These are phyloP conservation scores for Calonectria montana DNA, from an alignment of 2,329 filamentous ascomycete genomes.

Conservation along the genomic window DNA sequence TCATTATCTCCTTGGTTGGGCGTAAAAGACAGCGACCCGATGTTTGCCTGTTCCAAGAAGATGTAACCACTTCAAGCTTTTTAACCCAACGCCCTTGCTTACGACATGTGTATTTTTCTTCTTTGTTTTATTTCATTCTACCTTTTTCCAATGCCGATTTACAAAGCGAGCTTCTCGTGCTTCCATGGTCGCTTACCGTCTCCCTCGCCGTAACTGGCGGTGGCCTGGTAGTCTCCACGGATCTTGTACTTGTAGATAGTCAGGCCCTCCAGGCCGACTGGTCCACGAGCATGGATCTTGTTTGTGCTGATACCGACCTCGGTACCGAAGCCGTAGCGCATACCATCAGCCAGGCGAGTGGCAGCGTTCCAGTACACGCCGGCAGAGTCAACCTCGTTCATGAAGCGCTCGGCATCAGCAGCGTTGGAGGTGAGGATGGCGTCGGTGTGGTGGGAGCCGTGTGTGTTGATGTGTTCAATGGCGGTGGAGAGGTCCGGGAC, in stretches of 20 bases:
- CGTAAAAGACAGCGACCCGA: neutral
- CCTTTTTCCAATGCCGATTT: conserved; percentile 2
- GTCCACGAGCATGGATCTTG: conserved; percentile 95
- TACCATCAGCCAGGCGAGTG: conserved; percentile 93
- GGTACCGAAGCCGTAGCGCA: conserved; percentile 97
- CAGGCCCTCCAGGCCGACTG: conserved; percentile 92
- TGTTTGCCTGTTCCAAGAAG: conserved; percentile 5
- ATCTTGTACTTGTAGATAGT: conserved; percentile 99
- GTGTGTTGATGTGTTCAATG: conserved; percentile 88
- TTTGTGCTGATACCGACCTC: conserved; percentile 99
- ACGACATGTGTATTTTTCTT: neutral
- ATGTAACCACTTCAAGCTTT: conserved; percentile 10
- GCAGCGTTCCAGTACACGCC: conserved; percentile 98
- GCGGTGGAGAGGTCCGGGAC: conserved; percentile 77
- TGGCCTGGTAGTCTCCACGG: conserved; percentile 84
- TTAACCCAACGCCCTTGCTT: conserved; percentile 28
- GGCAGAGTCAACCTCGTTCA: conserved; percentile 86
- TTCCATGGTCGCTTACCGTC: conserved; percentile 69
- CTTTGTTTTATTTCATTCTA: conserved; percentile 13
- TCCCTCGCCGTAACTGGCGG: conserved; percentile 77
- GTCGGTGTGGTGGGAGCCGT: conserved; percentile 96
- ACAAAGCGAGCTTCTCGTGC: conserved; percentile 66
- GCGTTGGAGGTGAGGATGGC: conserved; percentile 81
- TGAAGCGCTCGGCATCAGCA: conserved; percentile 81
- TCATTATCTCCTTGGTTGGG: neutral